Conservation (phyloP, 306 rosid genomes). For the Hippophae rhamnoides region DNA sequence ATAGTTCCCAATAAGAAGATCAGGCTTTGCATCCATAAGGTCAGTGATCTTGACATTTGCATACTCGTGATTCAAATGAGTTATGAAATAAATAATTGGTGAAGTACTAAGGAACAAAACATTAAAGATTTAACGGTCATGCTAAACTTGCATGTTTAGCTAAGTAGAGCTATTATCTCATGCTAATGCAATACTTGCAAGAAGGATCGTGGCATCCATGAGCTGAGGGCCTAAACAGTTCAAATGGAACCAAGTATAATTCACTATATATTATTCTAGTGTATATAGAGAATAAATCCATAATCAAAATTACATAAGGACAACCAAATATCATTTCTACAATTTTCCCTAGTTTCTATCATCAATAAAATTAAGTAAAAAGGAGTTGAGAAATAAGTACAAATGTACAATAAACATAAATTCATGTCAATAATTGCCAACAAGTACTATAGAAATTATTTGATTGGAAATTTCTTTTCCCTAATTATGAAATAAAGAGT, state of each 20-base stretch:
- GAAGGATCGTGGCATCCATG: conserved; percentile 55
- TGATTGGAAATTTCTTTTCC: conserved; percentile 50
- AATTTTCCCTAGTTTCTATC: conserved; percentile 79
- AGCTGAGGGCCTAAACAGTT: conserved; percentile 65
- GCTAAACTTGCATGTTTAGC: conserved; percentile 29
- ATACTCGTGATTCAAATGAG: conserved; percentile 32
- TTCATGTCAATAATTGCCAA: no score
- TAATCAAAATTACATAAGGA: conserved; percentile 63
- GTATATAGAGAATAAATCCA: conserved; percentile 80
- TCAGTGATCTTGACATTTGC: conserved; percentile 52
- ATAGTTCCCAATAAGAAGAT: conserved; percentile 80
- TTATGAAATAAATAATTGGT: neutral
- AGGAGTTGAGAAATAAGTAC: conserved; percentile 5
- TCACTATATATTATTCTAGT: conserved; percentile 76
- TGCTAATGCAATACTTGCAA: conserved; percentile 45
- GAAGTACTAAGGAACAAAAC: neutral
- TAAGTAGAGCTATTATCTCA: neutral
- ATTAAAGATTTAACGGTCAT: neutral
- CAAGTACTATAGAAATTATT: conserved; percentile 22
- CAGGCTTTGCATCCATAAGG: conserved; percentile 68
- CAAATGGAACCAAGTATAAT: conserved; percentile 73
- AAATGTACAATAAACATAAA: neutral
- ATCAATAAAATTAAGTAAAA: conserved; percentile 33
- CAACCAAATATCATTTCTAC: conserved; percentile 75
- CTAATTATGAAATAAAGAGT: conserved; percentile 52